Conservation (phyloP, 805 yeast species). For the Scheffersomyces lignosus region DNA sequence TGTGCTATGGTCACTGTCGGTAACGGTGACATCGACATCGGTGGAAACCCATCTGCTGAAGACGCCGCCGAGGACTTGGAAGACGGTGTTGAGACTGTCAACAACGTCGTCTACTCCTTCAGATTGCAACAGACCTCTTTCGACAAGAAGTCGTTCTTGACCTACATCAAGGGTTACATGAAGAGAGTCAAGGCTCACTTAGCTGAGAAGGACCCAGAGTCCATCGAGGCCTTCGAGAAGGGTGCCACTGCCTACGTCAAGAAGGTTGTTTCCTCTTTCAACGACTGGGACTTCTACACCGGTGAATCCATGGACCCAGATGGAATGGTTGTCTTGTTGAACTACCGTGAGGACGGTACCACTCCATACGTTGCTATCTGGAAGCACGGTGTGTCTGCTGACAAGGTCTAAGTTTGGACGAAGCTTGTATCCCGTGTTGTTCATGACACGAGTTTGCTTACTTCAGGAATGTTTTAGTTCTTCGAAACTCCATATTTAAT, state of each 20-base stretch:
- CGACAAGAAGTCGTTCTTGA: slow-evolving; percentile 96
- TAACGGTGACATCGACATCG: slow-evolving; percentile 94
- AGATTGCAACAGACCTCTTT: slow-evolving; percentile 93
- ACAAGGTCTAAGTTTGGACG: slow-evolving; percentile 71
- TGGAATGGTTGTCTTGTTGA: slow-evolving; percentile 95
- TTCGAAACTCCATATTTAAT: too few species aligned
- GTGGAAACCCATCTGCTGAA: slow-evolving; percentile 99
- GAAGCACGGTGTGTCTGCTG: slow-evolving; percentile 95
- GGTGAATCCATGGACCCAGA: slow-evolving; percentile 99
- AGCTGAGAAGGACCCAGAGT: slow-evolving; percentile 87
- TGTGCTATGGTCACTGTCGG: slow-evolving; percentile 87
- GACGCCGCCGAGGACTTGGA: slow-evolving; percentile 83
- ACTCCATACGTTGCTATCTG: slow-evolving; percentile 97
- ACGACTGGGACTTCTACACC: slow-evolving; percentile 99
- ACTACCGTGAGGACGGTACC: slow-evolving; percentile 99
- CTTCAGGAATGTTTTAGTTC: too few species aligned
- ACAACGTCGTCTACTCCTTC: slow-evolving; percentile 98
- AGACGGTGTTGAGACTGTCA: slow-evolving; percentile 86
- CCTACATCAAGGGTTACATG: slow-evolving; percentile 99
- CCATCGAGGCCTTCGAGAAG: slow-evolving; percentile 87
- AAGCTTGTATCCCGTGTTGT: too few species aligned
- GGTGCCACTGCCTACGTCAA: slow-evolving; percentile 96
- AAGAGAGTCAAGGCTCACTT: slow-evolving; percentile 89
- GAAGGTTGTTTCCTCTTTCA: slow-evolving; percentile 93
- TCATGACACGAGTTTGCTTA: too few species aligned